A percentile compares a stretch with the other conserved stretches of the same genome.
Conservation (phyloP, 306 rosid species). For the Begonia peltatifolia region DNA sequence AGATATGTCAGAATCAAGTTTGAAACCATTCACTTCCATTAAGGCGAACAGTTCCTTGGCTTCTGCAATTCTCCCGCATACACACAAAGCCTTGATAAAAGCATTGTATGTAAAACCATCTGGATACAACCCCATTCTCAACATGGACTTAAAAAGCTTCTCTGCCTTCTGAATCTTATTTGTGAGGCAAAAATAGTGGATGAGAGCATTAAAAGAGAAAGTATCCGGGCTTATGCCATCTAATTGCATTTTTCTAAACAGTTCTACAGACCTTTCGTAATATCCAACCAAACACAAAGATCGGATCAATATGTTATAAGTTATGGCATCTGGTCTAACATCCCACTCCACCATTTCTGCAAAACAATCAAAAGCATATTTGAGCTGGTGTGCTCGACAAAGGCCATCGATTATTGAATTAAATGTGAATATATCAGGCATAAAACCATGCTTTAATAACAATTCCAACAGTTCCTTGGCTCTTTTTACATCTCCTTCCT, state of each 20-base stretch:
- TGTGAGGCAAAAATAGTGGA: constrained; percentile 40
- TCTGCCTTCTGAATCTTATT: constrained; percentile 53
- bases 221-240: constrained; percentile 59
- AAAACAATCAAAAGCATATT: constrained; percentile 64
- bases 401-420: constrained; percentile 67
- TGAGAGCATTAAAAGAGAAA: constrained; percentile 52
- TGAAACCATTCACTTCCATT: constrained; percentile 45
- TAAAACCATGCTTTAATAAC: constrained; percentile 44
- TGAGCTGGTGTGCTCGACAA: constrained; percentile 35
- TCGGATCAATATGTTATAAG: constrained; percentile 64
- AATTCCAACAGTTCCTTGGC: constrained; percentile 44
- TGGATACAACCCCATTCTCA: constrained; percentile 42
- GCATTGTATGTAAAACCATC: constrained; percentile 47
- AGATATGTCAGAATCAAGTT: constrained; percentile 48
- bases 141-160: constrained; percentile 43
- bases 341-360: constrained; percentile 74
- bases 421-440: constrained; percentile 71
- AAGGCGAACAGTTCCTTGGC: constrained; percentile 58
- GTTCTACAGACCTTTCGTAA: constrained; percentile 32
- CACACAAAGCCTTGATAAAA: constrained; percentile 42
- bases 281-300: constrained; percentile 49
- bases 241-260: constrained; percentile 47
- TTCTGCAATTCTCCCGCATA: constrained; percentile 42
- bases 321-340: constrained; percentile 44
- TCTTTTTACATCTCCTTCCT: constrained; percentile 30